Conservation (phyloP, 495 filamentous ascomycete species). For the Tuber melanosporum region DNA sequence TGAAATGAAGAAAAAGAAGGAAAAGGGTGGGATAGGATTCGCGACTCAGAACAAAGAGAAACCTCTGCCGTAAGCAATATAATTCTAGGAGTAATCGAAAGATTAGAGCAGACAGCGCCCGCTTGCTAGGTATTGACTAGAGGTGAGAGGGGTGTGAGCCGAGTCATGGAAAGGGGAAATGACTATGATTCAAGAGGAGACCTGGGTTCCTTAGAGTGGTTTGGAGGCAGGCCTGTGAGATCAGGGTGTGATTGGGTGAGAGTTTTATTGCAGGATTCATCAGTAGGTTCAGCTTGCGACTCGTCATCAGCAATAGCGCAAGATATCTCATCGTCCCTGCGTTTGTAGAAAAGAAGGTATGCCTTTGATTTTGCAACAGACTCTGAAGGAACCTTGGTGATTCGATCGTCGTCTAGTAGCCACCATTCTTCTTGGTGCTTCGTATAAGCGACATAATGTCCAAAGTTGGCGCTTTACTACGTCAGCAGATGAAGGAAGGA, state of each 20-base stretch:
- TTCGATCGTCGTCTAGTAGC: conserved; percentile 36
- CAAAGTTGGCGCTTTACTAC: conserved; percentile 34
- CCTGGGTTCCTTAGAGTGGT: background rate
- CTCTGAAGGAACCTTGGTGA: conserved; percentile 30
- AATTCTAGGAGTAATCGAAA: background rate
- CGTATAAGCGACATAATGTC: conserved; percentile 37
- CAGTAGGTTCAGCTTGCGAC: background rate
- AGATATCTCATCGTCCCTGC: conserved; percentile 11
- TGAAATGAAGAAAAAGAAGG: background rate
- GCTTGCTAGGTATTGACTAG: background rate
- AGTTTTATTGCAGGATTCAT: background rate
- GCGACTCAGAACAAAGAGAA: background rate
- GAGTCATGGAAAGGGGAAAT: background rate
- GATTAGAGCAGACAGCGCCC: background rate
- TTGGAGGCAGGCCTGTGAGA: background rate
- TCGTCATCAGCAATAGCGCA: background rate
- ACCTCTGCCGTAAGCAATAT: background rate
- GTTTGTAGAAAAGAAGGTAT: conserved; percentile 38
- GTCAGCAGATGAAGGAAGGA: conserved; percentile 14
- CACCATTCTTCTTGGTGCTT: conserved; percentile 39
- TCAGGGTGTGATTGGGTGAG: background rate
- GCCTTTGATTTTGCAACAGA: conserved; percentile 34
- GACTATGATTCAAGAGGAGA: background rate
- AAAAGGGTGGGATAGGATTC: background rate
- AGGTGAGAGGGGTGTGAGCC: background rate